phyloP scores from a whole-genome alignment of 345 rosid species.

The thale cress (Arabidopsis thaliana) region TAIR10.1 NC_003070.9:3865001-3865500 shows the following conservation, averaged over 20 bases:
- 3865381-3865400: slow-evolving; percentile 40
- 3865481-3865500: slow-evolving; percentile 24
- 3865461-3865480: slow-evolving; percentile 17
- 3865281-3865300: slow-evolving; percentile 58
- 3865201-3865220: slow-evolving; percentile 18
- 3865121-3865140: slow-evolving; percentile 79
- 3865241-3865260: slow-evolving; percentile 58
- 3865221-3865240: slow-evolving; percentile 4
- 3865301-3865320: slow-evolving; percentile 71
- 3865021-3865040: slow-evolving; percentile 9
- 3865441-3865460: slow-evolving; percentile 19
- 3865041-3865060: slow-evolving; percentile 10
- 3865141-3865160: slow-evolving; percentile 12
- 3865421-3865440: slow-evolving; percentile 45
- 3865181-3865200: slow-evolving; percentile 16
- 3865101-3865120: slow-evolving; percentile 88
- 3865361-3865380: slow-evolving; percentile 50
- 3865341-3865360: slow-evolving; percentile 53
- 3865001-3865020: slow-evolving; percentile 76
- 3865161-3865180: slow-evolving; percentile 9
- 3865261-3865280: slow-evolving; percentile 55
- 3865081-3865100: slow-evolving; percentile 53
- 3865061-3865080: slow-evolving; percentile 26
- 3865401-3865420: slow-evolving; percentile 46
- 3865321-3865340: slow-evolving; percentile 61